phyloP scores from a whole-genome alignment of 306 rosid species.

The Dalbergia oliveri region DNA sequence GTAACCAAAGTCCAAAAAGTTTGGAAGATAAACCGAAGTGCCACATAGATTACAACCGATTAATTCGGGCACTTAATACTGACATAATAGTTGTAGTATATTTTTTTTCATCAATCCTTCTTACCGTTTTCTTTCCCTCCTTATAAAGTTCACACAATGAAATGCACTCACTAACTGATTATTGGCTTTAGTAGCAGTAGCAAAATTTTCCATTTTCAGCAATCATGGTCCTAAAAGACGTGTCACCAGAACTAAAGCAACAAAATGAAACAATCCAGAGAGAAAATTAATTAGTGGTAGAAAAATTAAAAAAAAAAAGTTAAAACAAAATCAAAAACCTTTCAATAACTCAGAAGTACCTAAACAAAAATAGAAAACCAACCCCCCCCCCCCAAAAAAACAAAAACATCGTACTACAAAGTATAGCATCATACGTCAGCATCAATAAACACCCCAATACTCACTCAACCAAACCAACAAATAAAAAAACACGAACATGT shows the following conservation, averaged over 20 bases:
- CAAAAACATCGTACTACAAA: background rate
- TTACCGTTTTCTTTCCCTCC: background rate
- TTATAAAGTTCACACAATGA: constrained; percentile 30
- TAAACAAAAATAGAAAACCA: constrained; percentile 35
- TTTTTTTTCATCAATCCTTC: too few species aligned
- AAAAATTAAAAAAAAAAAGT: background rate
- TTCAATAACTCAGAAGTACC: background rate
- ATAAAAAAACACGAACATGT: background rate
- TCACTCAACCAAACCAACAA: background rate
- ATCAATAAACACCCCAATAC: constrained; percentile 6
- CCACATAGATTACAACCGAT: background rate
- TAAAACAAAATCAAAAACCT: background rate
- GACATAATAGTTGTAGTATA: too few species aligned
- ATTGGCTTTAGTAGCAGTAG: background rate
- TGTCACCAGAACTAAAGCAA: constrained; percentile 14
- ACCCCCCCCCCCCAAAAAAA: background rate
- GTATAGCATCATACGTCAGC: constrained; percentile 1
- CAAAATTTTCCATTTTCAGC: background rate
- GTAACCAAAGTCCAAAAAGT: background rate
- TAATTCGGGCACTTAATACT: background rate
- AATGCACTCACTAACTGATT: constrained; percentile 14
- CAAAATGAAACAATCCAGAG: constrained; percentile 11
- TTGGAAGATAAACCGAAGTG: background rate
- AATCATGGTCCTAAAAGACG: background rate
- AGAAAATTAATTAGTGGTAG: background rate